Conservation (phyloP, 1,284 basidiomycete genomes). For the Papiliotrema laurentii region DNA sequence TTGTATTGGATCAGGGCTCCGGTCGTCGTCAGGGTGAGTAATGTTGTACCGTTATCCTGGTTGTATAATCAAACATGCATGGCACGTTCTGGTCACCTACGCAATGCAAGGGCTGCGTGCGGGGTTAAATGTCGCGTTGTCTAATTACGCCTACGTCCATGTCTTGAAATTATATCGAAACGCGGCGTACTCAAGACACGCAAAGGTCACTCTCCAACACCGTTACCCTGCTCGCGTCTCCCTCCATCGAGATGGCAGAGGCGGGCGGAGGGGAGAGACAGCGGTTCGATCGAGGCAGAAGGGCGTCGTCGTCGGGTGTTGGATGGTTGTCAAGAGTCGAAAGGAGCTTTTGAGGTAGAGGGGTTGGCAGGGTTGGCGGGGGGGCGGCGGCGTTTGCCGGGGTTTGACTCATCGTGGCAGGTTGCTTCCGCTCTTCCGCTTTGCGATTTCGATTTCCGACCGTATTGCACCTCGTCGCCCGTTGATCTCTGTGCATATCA, state of each 20-base stretch:
- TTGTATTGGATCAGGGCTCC: too few species aligned
- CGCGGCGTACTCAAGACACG: conserved; percentile 11
- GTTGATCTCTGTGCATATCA: not conserved
- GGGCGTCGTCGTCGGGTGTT: conserved; percentile 12
- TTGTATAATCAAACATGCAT: too few species aligned
- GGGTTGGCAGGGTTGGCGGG: not conserved
- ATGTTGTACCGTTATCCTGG: too few species aligned
- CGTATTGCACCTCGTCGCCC: not conserved
- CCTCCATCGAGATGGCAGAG: not conserved
- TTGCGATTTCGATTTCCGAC: not conserved
- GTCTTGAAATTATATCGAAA: not conserved
- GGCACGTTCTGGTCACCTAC: too few species aligned
- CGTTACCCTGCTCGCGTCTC: not conserved
- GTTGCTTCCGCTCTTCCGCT: not conserved
- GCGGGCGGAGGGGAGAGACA: conserved; percentile 5
- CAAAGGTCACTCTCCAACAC: conserved; percentile 4
- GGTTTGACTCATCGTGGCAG: not conserved
- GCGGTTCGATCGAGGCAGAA: conserved; percentile 1
- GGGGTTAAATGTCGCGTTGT: conserved; percentile 5
- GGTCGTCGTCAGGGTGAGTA: too few species aligned
- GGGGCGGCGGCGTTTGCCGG: not conserved
- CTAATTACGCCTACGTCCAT: conserved; percentile 10
- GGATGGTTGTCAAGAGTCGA: not conserved
- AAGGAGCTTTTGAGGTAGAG: not conserved
- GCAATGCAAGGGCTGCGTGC: too few species aligned